Evolutionary conservation across 306 rosid genomes (phyloP).

Genomic region (Quercus suber): DNA sequence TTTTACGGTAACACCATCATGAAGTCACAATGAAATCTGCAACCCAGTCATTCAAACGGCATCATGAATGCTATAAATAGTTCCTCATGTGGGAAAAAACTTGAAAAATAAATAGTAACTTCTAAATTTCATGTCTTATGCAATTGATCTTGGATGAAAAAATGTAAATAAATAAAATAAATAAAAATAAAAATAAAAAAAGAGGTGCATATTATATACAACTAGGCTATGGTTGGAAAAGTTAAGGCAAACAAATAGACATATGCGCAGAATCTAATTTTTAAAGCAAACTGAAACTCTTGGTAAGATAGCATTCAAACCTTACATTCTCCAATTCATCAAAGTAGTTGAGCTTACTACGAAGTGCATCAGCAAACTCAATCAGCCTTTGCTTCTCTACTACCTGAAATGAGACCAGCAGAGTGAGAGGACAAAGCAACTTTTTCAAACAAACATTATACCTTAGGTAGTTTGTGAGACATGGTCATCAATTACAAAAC

Average conservation of each 20-base stretch:
- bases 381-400: slow-evolving; percentile 88
- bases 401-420: slow-evolving; percentile 49
- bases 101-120: too few relatives aligned
- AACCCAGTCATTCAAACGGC: too few relatives aligned
- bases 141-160: too few relatives aligned
- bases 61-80: too few relatives aligned
- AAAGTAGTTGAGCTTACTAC: slow-evolving; percentile 90
- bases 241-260: too few relatives aligned
- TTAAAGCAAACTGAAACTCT: slow-evolving; percentile 34
- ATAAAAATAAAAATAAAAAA: too few relatives aligned
- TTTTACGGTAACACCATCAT: too few relatives aligned
- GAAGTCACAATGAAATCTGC: too few relatives aligned
- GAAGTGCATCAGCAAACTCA: slow-evolving; percentile 93
- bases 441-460: slow-evolving; percentile 23
- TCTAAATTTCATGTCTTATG: too few relatives aligned
- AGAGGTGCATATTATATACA: not conserved
- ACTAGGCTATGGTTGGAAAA: not conserved
- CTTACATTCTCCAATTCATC: slow-evolving; percentile 99
- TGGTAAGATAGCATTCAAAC: slow-evolving; percentile 84
- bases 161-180: too few relatives aligned
- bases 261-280: too few relatives aligned
- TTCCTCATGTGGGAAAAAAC: too few relatives aligned
- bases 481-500: not conserved
- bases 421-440: slow-evolving; percentile 7
- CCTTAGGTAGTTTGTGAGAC: not conserved